Conservation (phyloP, 257 asterid species). For the Solanum appendiculatum region DNA sequence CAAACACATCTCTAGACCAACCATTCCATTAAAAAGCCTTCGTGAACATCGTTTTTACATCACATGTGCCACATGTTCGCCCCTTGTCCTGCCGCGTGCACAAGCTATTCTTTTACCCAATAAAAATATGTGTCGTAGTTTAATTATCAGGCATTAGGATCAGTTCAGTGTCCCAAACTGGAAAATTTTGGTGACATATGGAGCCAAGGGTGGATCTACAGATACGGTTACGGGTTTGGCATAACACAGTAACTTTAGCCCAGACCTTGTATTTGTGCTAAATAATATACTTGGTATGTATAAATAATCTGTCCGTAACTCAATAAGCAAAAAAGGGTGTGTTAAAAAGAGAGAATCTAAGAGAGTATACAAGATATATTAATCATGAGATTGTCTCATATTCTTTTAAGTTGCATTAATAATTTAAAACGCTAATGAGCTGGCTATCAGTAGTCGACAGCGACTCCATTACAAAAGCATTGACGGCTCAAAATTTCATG, state of each 20-base stretch:
- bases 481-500: not conserved
- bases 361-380: not conserved
- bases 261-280: not conserved
- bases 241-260: not conserved
- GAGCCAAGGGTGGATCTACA: not conserved
- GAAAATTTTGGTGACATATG: not conserved
- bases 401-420: not conserved
- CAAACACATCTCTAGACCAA: no score
- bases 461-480: not conserved
- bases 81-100: no score
- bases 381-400: not conserved
- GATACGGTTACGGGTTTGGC: not conserved
- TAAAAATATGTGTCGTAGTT: not conserved
- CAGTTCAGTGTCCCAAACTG: not conserved
- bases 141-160: not conserved
- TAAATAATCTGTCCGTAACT: not conserved
- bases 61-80: no score
- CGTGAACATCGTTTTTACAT: no score
- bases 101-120: no score
- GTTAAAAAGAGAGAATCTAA: not conserved
- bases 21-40: no score
- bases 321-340: not conserved
- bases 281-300: not conserved
- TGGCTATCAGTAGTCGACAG: not conserved
- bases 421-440: not conserved